Percentiles rank a stretch among this genome's conserved stretches.
These are phyloP conservation scores for Ceraceosorus guamensis DNA, from an alignment of 1,284 basidiomycete genomes.

Conservation along the genomic window DNA sequence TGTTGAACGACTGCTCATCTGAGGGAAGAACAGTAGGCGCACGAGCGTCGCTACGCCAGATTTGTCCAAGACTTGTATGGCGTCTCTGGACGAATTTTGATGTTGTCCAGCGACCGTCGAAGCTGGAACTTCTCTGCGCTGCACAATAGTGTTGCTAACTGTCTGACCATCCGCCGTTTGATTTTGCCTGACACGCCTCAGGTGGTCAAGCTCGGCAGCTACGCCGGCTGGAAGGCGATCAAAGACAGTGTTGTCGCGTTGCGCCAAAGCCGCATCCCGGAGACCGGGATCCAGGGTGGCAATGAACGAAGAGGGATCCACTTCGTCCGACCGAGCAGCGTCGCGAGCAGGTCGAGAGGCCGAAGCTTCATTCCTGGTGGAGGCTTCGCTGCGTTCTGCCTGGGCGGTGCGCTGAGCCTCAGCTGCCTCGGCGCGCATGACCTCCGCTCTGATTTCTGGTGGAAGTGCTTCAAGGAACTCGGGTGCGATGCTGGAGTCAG, in stretches of 20 bases:
- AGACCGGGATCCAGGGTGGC: slow-evolving; percentile 68
- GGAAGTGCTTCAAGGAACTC: slow-evolving; percentile 96
- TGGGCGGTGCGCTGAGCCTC: slow-evolving; percentile 53
- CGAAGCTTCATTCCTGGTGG: slow-evolving; percentile 4
- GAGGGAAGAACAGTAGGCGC: slow-evolving; percentile 91
- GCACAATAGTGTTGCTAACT: no score
- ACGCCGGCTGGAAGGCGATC: slow-evolving; percentile 60
- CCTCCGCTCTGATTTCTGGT: slow-evolving; percentile 90
- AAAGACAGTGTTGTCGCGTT: slow-evolving; percentile 59
- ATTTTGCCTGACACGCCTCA: slow-evolving; percentile 16
- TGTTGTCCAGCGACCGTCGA: neutral
- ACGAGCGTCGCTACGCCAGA: slow-evolving; percentile 80
- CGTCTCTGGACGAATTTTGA: slow-evolving; percentile 54
- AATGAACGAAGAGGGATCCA: slow-evolving; percentile 64
- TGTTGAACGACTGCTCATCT: slow-evolving; percentile 70
- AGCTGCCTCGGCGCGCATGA: slow-evolving; percentile 84
- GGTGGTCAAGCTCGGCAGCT: slow-evolving; percentile 11
- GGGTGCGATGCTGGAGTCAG: slow-evolving; percentile 73
- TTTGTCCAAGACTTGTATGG: slow-evolving; percentile 89
- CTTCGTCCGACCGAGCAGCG: neutral
- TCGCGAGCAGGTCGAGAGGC: neutral
- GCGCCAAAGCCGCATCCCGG: neutral
- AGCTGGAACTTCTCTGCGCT: no score
- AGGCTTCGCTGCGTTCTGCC: slow-evolving; percentile 29
- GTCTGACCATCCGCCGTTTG: neutral